Conservation (phyloP, 164 flowering plant genomes). For the Magnolia changhungtana region DNA sequence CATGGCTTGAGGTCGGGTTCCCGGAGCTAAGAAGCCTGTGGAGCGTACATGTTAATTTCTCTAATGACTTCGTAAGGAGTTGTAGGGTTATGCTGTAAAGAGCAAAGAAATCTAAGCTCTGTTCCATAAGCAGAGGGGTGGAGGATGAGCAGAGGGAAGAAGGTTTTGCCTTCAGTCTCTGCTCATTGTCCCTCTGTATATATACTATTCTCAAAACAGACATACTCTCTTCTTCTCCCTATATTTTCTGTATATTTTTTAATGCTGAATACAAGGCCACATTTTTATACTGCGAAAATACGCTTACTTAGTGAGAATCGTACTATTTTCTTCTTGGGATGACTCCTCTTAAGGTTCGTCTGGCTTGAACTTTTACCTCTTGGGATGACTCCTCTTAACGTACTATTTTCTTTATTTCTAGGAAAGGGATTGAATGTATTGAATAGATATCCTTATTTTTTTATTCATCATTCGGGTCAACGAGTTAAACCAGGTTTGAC, state of each 20-base stretch:
- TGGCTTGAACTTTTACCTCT: no score
- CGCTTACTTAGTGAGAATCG: not conserved
- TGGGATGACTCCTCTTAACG: no score
- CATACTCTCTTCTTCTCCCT: not conserved
- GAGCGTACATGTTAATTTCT: slow-evolving; percentile 44
- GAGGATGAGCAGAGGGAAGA: slow-evolving; percentile 44
- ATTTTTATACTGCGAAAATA: not conserved
- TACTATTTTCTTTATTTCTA: no score
- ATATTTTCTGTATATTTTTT: slow-evolving; percentile 1
- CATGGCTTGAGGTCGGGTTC: slow-evolving; percentile 61
- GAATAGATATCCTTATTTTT: no score
- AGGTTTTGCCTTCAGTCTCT: slow-evolving; percentile 58
- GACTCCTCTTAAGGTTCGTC: no score
- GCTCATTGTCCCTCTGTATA: slow-evolving; percentile 20
- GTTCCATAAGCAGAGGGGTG: slow-evolving; percentile 14
- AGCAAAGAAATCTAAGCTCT: not conserved
- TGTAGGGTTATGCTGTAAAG: slow-evolving; percentile 39
- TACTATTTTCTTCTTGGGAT: not conserved
- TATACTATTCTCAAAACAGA: not conserved
- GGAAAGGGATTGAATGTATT: no score
- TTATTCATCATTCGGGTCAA: no score
- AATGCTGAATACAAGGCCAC: not conserved
- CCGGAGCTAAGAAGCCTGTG: slow-evolving; percentile 50
- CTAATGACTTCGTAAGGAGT: slow-evolving; percentile 44
- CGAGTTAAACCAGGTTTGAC: no score